Evolutionary conservation across 2,329 filamentous ascomycete species (phyloP).

Genomic region (Didymosphaeria variabile): DNA sequence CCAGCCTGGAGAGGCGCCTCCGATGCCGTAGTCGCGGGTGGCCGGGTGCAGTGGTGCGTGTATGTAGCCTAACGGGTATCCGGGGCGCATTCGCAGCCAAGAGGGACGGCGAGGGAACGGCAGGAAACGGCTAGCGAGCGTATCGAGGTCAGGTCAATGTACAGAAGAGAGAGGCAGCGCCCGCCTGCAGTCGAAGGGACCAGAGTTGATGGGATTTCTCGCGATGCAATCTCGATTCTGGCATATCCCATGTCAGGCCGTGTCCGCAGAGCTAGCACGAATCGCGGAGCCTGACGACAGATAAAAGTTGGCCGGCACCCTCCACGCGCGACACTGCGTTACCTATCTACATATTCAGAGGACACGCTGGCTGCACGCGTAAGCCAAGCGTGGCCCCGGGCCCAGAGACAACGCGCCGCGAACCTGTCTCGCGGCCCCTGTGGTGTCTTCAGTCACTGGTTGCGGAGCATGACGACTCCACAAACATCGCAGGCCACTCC

Average conservation of each 20-base stretch:
- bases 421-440: conserved; percentile 14
- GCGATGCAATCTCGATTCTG: conserved; percentile 12
- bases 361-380: conserved; percentile 24
- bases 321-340: too few relatives aligned
- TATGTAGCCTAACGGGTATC: background rate
- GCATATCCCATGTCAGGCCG: conserved; percentile 7
- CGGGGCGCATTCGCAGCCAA: background rate
- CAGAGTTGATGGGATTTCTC: background rate
- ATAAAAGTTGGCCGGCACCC: background rate
- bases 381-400: conserved; percentile 14
- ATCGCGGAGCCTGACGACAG: conserved; percentile 1
- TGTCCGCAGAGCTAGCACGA: conserved; percentile 7
- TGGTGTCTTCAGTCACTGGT: conserved; percentile 16
- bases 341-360: background rate
- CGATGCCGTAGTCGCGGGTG: background rate
- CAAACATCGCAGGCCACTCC: conserved; percentile 6
- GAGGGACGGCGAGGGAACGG: background rate
- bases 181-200: background rate
- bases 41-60: background rate
- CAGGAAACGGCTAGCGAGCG: background rate
- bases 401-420: conserved; percentile 13
- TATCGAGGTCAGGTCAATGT: background rate
- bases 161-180: background rate
- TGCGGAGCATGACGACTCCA: conserved; percentile 12
- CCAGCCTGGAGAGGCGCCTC: conserved; percentile 23